Percentiles rank a stretch among this genome's conserved stretches.
These are phyloP conservation scores for Cladosporium oxysporum DNA, from an alignment of 2,329 filamentous ascomycete species.

Conservation along the genomic window DNA sequence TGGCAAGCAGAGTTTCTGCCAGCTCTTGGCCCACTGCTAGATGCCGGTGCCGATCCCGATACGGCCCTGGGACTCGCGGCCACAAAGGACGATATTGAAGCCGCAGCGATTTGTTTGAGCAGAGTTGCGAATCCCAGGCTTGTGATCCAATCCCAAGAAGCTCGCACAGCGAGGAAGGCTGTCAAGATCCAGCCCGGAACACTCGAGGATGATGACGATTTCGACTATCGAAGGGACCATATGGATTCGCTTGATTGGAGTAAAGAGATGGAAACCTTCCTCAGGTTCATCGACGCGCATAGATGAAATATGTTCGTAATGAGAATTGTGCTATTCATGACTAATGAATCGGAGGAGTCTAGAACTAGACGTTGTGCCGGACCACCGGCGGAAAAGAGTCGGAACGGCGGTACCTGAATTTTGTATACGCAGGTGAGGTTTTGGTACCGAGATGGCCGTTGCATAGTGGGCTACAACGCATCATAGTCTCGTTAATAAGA, in stretches of 20 bases:
- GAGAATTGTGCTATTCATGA: background rate
- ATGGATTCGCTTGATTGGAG: background rate
- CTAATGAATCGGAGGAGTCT: background rate
- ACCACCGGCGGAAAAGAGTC: background rate
- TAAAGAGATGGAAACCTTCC: background rate
- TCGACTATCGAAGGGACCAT: background rate
- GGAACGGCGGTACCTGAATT: background rate
- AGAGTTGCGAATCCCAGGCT: slow-evolving; percentile 8
- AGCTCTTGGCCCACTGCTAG: slow-evolving; percentile 10
- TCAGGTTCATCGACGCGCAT: background rate
- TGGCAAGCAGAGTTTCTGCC: background rate
- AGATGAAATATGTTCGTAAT: background rate
- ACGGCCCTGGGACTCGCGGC: background rate
- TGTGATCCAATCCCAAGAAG: background rate
- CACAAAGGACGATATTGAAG: background rate
- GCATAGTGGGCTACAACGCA: background rate
- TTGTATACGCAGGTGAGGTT: background rate
- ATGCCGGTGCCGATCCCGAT: slow-evolving; percentile 16
- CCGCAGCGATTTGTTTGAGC: slow-evolving; percentile 8
- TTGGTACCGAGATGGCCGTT: background rate
- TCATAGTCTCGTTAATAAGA: background rate
- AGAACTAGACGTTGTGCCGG: background rate
- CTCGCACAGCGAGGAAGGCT: background rate
- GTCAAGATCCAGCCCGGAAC: background rate
- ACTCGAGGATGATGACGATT: background rate